Percentiles rank a stretch among this genome's conserved stretches.
phyloP scores from a whole-genome alignment of 495 filamentous ascomycete species.

The Pseudoneurospora amorphoporcata region DNA sequence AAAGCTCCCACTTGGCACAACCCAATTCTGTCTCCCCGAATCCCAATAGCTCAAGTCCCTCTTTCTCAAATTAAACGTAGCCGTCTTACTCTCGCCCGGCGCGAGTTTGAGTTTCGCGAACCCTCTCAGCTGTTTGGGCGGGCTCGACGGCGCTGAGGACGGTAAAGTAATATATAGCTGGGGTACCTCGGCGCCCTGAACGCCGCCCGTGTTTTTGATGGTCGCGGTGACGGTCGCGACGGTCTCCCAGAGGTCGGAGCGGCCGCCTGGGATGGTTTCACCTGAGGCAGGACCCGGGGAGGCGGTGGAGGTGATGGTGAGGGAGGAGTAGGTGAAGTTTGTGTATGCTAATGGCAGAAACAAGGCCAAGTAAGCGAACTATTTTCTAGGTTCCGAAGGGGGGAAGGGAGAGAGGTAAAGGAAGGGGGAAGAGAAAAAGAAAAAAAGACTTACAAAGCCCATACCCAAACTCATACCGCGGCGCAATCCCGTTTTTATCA shows the following conservation, averaged over 20 bases:
- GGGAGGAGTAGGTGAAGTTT: constrained; percentile 42
- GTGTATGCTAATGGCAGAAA: constrained; percentile 39
- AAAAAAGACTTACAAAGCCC: constrained; percentile 43
- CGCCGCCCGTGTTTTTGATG: constrained; percentile 57
- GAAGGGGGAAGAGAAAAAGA: not conserved
- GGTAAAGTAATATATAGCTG: constrained; percentile 49
- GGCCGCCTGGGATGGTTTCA: constrained; percentile 54
- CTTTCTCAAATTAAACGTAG: constrained; percentile 38
- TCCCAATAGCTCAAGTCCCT: constrained; percentile 53
- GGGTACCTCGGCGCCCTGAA: constrained; percentile 63
- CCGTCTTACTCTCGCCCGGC: constrained; percentile 31
- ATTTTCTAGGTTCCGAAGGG: not conserved
- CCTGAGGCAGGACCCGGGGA: constrained; percentile 40
- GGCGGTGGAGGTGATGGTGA: constrained; percentile 36
- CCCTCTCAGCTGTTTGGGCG: constrained; percentile 45
- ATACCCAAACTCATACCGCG: constrained; percentile 54
- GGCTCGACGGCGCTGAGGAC: constrained; percentile 37
- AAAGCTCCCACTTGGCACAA: constrained; percentile 40
- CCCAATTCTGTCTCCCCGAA: constrained; percentile 36
- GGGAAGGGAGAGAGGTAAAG: not conserved
- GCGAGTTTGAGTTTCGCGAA: constrained; percentile 45
- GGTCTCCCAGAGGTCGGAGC: constrained; percentile 53
- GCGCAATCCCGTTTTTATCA: constrained; percentile 50
- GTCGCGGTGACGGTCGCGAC: constrained; percentile 47
- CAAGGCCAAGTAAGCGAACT: constrained; percentile 1